Evolutionary conservation across 2,329 filamentous ascomycete genomes (phyloP), one percentile per base, ranked within the genome.

Genomic region (Penicillium thymicola): DNA sequence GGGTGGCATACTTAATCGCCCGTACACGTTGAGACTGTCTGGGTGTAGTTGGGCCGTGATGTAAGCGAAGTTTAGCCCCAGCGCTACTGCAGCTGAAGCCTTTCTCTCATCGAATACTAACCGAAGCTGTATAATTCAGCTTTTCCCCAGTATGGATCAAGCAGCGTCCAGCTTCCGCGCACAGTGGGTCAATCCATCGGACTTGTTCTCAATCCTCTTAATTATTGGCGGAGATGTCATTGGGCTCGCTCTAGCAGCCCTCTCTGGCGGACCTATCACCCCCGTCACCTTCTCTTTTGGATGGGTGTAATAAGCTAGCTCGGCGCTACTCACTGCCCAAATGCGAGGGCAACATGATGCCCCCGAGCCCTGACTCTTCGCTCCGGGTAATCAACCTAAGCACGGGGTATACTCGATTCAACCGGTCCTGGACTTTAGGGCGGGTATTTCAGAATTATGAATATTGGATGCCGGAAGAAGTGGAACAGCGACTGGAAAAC

Each of bases 361-460:
- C 75, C 1, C 45, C 8, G 51, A 38, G 36, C 36, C 61, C 32
- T 59, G 76, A 51, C 72, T 78, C 60, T 66, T 30, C 49, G 4
- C 58, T 54, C 45, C 54, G 45, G 6, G 69, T 79, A 18, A 72
- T 78, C 47, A 76, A 77, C 55, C 63, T 61, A 6, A 60, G 67
- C 21, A 74, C 61, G 16, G 73, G 76, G 1, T 74, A 75, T 55
- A 62, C 64, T 5, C 68, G 75, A 1, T 65, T 70, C 3, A 80
- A 79, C 51, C 65, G 66, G 13, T 71, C 65, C 21, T 81, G 77
- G 77, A 64, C 79, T 5, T 61, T 81, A 10, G 77, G 76, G 0
- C 67, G 78, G 0, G 66, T 80, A 0, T 57, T 79, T 7, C 67
- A 77, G 27, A 77, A 80, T 59, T 74, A 71, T 34, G 72, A 78